Base-by-base conservation (phyloP, 306 rosid genomes). In the Castanea sativa region DNA sequence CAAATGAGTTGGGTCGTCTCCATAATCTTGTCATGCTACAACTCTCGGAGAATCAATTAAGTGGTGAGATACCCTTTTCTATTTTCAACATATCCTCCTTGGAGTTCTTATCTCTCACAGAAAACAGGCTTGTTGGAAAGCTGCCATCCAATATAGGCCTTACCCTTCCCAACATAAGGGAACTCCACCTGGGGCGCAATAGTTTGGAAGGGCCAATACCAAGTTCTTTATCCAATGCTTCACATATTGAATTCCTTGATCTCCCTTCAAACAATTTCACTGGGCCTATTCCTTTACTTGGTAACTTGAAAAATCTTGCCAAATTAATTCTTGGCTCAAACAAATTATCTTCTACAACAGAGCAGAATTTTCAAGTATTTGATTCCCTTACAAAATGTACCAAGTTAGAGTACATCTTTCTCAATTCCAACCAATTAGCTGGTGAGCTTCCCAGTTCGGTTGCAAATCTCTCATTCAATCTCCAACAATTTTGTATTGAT, bases 371-470 rank as follows among this genome's bases (percentile, higher is more conserved):
- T 33, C 25, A 84, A 52, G 60, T 84, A 77, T 81, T 79, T 79
- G 67, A 56, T 21, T 84, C 84, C 53, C 88, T 87, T 11, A 49
- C 8, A 84, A 75, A 81, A 25, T 78, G 82, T 13, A 38, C 79
- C 6, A n/a, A 33, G 61, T 23, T 87, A 51, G 19, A 69, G 69
- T 4, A 52, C 23, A 70, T 87, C 21, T 23, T 10, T 77, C 16
- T 84, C 38, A 0, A 81, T 6, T 63, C 69, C 21, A 87, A 87
- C 56, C 52, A 73, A 41, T 53, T 87, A 43, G 13, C 82, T 0
- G 90, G 88, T 5, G 82, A 81, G 2, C 84, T 87, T 76, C 88
- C 90, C 43, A 61, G 3, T 9, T 79, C 84, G 55, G 55, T 76
- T 51, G 84, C 76, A 2, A 78, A 87, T 76, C 71, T 87, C 1